Conservation (phyloP, 164 flowering plant genomes). For the Vitis vinifera region ASM3070453v1 NC_081819.1:20575001-20575500, state of each 20-base stretch:
- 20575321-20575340: constrained; percentile 90
- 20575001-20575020: constrained; percentile 93
- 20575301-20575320: constrained; percentile 75
- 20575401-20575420: constrained; percentile 54
- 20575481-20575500: constrained; percentile 93
- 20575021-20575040: constrained; percentile 91
- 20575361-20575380: constrained; percentile 84
- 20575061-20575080: constrained; percentile 86
- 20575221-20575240: constrained; percentile 70
- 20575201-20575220: constrained; percentile 81
- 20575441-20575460: constrained; percentile 85
- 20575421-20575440: constrained; percentile 60
- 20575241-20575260: constrained; percentile 58
- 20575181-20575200: constrained; percentile 86
- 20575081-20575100: constrained; percentile 92
- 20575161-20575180: constrained; percentile 55
- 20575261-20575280: constrained; percentile 64
- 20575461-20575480: constrained; percentile 88
- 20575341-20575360: constrained; percentile 85
- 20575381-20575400: constrained; percentile 50
- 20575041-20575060: constrained; percentile 96
- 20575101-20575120: constrained; percentile 85
- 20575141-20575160: constrained; percentile 62
- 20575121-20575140: constrained; percentile 86
- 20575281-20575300: constrained; percentile 68